Evolutionary conservation across 306 rosid genomes (phyloP), one percentile per base, ranked within the genome.

Genomic region (Prunus armeniaca): DNA sequence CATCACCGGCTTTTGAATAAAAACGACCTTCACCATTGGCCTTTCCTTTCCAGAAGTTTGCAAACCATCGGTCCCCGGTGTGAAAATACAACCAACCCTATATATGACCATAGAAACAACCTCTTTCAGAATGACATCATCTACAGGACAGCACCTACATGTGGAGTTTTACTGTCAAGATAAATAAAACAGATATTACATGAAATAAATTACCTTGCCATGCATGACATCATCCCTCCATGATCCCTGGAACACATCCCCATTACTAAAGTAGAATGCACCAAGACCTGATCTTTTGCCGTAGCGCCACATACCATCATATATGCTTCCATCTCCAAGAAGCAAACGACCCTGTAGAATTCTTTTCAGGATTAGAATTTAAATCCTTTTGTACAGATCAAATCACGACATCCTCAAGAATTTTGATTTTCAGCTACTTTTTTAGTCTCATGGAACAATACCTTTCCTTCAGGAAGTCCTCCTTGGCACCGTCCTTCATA

Each of bases 171-270:
- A 27, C 63, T 18, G 28, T 24, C 41, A 55, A 30, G 55, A 38
- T 47, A 27, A 19, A 13, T 20, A 57, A 27, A 46, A n/a, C 18
- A 81, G 67, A 19, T 27, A 25, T 56, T 20, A 71, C 75, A 34
- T 41, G 18, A 56, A 71, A 38, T 2, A 57, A 57, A 38, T 41
- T 72, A 93, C 98, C 98, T 92, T 95, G 77, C 98, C 98, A 24
- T 95, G 96, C 90, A 95, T 92, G 63, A 84, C 89, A 84, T 95
- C 98, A 83, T 95, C 98, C 83, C 97, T 89, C 98, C 98, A 95
- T 17, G 91, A 89, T 75, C 98, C 98, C 79, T 95, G 98, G 86
- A 90, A 95, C 83, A 91, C 89, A 83, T 95, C 97, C 71, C 98
- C 97, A 20, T 95, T 95, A 70, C 78, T 85, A 76, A 95, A 95